Conservation (phyloP, 2,329 filamentous ascomycete genomes). For the Penicillium nordicum region DNA sequence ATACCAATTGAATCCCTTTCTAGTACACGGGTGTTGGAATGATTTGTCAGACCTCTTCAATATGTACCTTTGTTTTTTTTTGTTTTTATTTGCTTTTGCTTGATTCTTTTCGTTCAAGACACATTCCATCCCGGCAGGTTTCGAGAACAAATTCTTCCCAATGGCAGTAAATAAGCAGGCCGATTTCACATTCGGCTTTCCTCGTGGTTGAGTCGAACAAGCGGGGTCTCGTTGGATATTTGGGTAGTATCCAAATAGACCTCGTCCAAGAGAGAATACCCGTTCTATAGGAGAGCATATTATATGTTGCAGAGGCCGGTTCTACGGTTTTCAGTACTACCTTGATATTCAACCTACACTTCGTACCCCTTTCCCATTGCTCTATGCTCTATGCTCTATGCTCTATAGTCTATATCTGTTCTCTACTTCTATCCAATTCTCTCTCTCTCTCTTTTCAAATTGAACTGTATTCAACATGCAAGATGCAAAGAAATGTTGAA, state of each 20-base stretch:
- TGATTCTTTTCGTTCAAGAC: slow-evolving; percentile 8
- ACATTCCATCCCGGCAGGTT: slow-evolving; percentile 5
- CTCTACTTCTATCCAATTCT: neutral
- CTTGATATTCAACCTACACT: neutral
- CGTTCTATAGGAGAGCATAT: neutral
- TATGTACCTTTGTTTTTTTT: neutral
- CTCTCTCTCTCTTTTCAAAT: neutral
- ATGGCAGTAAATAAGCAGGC: neutral
- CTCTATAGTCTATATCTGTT: neutral
- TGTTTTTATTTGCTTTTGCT: neutral
- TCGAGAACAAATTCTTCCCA: neutral
- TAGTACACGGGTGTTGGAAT: neutral
- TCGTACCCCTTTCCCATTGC: neutral
- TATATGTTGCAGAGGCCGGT: neutral
- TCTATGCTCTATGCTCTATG: neutral
- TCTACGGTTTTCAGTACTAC: neutral
- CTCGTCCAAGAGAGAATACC: slow-evolving; percentile 10
- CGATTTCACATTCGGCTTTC: slow-evolving; percentile 16
- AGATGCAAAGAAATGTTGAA: slow-evolving; percentile 20
- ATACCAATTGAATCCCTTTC: neutral
- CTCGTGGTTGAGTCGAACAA: slow-evolving; percentile 24
- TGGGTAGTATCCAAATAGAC: slow-evolving; percentile 13
- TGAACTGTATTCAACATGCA: neutral
- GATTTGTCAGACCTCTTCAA: slow-evolving; percentile 2
- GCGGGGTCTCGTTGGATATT: slow-evolving; percentile 14